Base-by-base conservation (phyloP, 1,284 basidiomycete genomes). In the Fomitopsis pinicola region DNA sequence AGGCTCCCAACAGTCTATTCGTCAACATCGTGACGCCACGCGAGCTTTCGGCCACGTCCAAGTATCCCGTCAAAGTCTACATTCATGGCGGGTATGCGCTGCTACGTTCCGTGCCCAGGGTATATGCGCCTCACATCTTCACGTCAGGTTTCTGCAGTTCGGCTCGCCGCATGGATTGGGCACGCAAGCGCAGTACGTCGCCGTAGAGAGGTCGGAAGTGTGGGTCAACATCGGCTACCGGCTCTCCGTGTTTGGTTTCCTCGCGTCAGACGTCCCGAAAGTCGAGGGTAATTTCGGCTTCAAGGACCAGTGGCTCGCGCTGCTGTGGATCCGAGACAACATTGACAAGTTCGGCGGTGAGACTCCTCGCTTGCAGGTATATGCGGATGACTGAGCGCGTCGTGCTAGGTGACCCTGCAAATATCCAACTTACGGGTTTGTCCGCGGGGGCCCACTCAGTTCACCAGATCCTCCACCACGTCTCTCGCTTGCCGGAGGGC, bases 361-460 rank as follows among this genome's bases (percentile, higher is more conserved):
- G 48, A n/a, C 26, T 44, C 0, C 36, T 42, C 19, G 7, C 17
- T 5, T 42, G 4, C 14, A 17, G 12, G 46, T 42, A 10, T 19
- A 19, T 36, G 14, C 15, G 8, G 2, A 30, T n/a, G 15, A 28
- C 59, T 54, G 8, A 50, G 17, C 50, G n/a, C 28, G 42, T 30
- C 22, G 56, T 10, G 33, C 64, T 58, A 88, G 83, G 86, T 33
- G 76, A 88, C 66, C 79, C 85, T 0, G 68, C 78, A 5, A 77
- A 88, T 63, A 79, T 92, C 22, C 83, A 86, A 64, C 65, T 92
- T 7, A 78, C 80, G 14, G 89, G 90, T 0, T 75, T 91, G 12
- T 91, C 88, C 19, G 90, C 88, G 57, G 89, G 89, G 8, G 89
- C 84, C 1, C 88, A 92, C 73, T 85, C 91, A 0, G 84, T 90